These are phyloP conservation scores for Babesia bigemina DNA, from an alignment of 169 alveolate species.

Conservation along the genomic window DNA sequence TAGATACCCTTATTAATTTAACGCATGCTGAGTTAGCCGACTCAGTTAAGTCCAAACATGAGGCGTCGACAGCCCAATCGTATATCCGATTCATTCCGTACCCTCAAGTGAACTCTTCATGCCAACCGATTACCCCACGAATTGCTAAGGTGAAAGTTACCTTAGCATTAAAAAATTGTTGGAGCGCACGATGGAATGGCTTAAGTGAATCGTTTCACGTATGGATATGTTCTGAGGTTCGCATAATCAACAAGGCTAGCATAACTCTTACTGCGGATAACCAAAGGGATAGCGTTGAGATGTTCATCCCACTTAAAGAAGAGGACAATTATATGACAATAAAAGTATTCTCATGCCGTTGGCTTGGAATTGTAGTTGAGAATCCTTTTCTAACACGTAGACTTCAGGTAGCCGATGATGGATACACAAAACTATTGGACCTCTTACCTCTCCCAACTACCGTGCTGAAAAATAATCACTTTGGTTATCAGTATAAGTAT, in stretches of 20 bases:
- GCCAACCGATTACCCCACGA: slow-evolving; percentile 85
- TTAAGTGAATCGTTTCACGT: slow-evolving; percentile 50
- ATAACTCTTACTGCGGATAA: slow-evolving; percentile 9
- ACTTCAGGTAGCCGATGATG: slow-evolving; percentile 10
- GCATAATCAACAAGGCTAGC: slow-evolving; percentile 35
- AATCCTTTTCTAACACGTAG: slow-evolving; percentile 8
- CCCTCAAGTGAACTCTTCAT: slow-evolving; percentile 75
- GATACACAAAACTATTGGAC: slow-evolving; percentile 54
- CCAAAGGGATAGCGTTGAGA: slow-evolving; percentile 24
- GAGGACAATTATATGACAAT: slow-evolving; percentile 27
- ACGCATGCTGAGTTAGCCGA: slow-evolving; percentile 53
- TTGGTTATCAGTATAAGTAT: slow-evolving; percentile 73
- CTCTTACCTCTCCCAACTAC: slow-evolving; percentile 55
- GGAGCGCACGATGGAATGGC: slow-evolving; percentile 92
- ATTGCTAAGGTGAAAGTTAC: slow-evolving; percentile 82
- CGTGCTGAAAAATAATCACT: background rate
- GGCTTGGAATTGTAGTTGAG: slow-evolving; percentile 59
- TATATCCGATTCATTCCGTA: slow-evolving; percentile 84
- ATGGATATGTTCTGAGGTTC: slow-evolving; percentile 55
- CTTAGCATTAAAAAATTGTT: slow-evolving; percentile 82
- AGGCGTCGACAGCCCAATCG: slow-evolving; percentile 63
- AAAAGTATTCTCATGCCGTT: slow-evolving; percentile 45
- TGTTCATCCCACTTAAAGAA: slow-evolving; percentile 45
- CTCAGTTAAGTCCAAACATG: slow-evolving; percentile 66
- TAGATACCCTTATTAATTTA: slow-evolving; percentile 68